Percentiles rank a stretch among this genome's conserved stretches.
phyloP scores from a whole-genome alignment of 257 asterid species.

The Solanum etuberosum region DNA sequence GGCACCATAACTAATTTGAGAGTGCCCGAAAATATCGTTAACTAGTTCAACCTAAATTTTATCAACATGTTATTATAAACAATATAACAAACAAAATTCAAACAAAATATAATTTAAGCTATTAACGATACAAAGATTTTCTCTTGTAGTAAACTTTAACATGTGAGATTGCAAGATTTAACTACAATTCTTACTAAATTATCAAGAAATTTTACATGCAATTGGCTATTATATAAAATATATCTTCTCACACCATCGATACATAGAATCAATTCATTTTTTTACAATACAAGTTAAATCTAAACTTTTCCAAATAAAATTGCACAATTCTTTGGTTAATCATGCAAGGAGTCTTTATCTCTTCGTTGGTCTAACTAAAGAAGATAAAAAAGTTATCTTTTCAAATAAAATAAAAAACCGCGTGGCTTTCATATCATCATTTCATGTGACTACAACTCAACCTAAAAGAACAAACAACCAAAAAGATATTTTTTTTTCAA shows the following conservation, averaged over 20 bases:
- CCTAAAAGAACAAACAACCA: constrained; percentile 8
- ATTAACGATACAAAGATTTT: background rate
- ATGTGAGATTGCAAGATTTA: background rate
- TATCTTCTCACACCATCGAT: background rate
- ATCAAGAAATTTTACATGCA: background rate
- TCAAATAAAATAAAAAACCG: background rate
- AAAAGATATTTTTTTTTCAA: background rate
- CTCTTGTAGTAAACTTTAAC: background rate
- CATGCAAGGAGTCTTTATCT: background rate
- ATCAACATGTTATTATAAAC: too few relatives aligned
- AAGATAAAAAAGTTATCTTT: background rate
- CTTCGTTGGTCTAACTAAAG: background rate
- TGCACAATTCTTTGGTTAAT: background rate
- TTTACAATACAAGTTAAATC: background rate
- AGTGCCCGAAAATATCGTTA: too few relatives aligned
- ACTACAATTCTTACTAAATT: background rate
- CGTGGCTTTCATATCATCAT: constrained; percentile 23
- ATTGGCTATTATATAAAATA: background rate
- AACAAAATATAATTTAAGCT: background rate
- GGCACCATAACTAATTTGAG: too few relatives aligned
- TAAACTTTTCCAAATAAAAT: background rate
- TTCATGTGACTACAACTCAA: constrained; percentile 24
- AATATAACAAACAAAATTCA: background rate
- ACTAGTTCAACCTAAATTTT: too few relatives aligned
- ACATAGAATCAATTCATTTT: background rate